Evolutionary conservation across 1,284 basidiomycete species (phyloP).

Genomic region (Malassezia pachydermatis): DNA sequence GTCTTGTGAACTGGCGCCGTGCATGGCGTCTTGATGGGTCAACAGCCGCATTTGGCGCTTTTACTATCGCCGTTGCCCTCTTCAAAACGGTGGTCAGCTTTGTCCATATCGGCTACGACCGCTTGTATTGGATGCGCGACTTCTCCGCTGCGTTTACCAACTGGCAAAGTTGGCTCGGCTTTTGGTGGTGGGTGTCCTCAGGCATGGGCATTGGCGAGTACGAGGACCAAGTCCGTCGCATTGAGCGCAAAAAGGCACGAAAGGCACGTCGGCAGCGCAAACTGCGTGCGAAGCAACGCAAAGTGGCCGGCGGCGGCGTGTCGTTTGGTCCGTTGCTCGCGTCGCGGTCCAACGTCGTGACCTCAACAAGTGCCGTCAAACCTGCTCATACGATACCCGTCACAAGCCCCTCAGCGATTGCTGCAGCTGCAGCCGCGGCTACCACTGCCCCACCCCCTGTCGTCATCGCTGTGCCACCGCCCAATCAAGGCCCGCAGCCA

Average conservation of each 20-base stretch:
- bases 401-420: not conserved
- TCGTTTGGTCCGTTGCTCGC: no score
- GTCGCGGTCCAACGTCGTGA: no score
- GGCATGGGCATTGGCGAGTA: slow-evolving; percentile 49
- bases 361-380: not conserved
- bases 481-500: no score
- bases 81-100: slow-evolving; percentile 44
- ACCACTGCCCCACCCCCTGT: not conserved
- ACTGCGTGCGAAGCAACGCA: not conserved
- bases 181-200: slow-evolving; percentile 48
- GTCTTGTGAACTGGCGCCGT: slow-evolving; percentile 72
- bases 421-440: not conserved
- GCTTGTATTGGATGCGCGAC: slow-evolving; percentile 45
- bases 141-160: slow-evolving; percentile 43
- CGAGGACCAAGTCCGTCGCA: slow-evolving; percentile 33
- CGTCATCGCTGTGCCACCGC: no score
- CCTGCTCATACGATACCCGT: not conserved
- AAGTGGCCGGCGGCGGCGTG: no score
- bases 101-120: slow-evolving; percentile 42
- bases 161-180: slow-evolving; percentile 48
- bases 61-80: slow-evolving; percentile 34
- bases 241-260: slow-evolving; percentile 5
- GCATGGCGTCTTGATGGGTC: slow-evolving; percentile 88
- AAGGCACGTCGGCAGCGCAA: not conserved
- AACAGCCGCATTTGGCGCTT: slow-evolving; percentile 78